A percentile compares a stretch with the other conserved stretches of the same genome.
These are phyloP conservation scores for Neurospora pannonica DNA, from an alignment of 495 filamentous ascomycete species.

Conservation along the genomic window DNA sequence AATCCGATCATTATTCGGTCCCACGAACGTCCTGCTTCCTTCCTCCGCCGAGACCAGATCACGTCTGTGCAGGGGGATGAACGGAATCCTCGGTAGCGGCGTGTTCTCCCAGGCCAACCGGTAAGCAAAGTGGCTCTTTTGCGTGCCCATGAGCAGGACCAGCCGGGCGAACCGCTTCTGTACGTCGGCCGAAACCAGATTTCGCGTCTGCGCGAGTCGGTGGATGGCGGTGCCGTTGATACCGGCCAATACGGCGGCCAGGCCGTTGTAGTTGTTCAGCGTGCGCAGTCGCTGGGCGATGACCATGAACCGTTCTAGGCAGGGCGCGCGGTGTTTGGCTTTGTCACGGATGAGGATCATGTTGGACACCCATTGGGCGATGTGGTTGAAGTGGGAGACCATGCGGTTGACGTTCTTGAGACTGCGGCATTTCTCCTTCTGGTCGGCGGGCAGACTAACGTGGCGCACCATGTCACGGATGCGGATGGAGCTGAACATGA, in stretches of 20 bases:
- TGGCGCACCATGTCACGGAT: constrained; percentile 88
- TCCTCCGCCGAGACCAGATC: constrained; percentile 89
- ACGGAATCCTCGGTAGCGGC: constrained; percentile 79
- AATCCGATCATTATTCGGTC: constrained; percentile 62
- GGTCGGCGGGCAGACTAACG: constrained; percentile 62
- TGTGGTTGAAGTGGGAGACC: constrained; percentile 92
- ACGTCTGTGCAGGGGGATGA: constrained; percentile 80
- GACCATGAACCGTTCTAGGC: constrained; percentile 89
- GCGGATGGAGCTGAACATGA: constrained; percentile 93
- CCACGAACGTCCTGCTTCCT: constrained; percentile 81
- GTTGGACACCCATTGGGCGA: constrained; percentile 84
- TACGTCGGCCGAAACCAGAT: constrained; percentile 57
- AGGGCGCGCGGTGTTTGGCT: constrained; percentile 83
- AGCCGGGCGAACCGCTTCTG: constrained; percentile 81
- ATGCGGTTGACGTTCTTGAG: constrained; percentile 83
- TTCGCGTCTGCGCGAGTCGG: constrained; percentile 72
- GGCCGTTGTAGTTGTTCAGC: constrained; percentile 92
- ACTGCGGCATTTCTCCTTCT: constrained; percentile 68
- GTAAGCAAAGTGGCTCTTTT: constrained; percentile 87
- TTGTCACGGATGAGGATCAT: constrained; percentile 91
- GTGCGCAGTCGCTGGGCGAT: constrained; percentile 76
- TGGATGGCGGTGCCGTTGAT: constrained; percentile 83
- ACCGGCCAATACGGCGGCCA: constrained; percentile 87
- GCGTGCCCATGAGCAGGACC: constrained; percentile 84
- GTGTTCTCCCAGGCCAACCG: constrained; percentile 95